phyloP scores from a whole-genome alignment of 345 rosid species.

The Capsella bursapastoris region DNA sequence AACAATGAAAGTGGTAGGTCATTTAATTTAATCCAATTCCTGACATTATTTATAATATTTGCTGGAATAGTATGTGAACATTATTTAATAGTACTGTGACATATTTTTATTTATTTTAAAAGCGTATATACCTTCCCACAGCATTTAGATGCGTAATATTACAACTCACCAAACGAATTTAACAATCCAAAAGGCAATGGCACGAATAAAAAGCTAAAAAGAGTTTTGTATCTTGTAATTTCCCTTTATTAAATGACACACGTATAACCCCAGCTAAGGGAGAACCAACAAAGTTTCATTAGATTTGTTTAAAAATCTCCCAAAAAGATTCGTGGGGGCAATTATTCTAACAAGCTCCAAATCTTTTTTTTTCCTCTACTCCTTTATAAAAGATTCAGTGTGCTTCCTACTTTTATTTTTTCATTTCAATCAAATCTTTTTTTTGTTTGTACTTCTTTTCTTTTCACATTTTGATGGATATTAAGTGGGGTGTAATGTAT shows the following conservation, averaged over 20 bases:
- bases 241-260: neutral
- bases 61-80: neutral
- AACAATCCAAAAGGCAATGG: neutral
- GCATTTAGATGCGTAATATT: neutral
- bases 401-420: conserved; percentile 37
- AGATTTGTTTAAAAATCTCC: conserved; percentile 33
- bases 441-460: conserved; percentile 26
- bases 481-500: neutral
- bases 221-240: neutral
- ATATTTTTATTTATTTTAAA: too few relatives aligned
- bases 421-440: conserved; percentile 29
- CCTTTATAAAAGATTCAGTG: conserved; percentile 40
- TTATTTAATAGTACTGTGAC: neutral
- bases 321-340: conserved; percentile 33
- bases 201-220: too few relatives aligned
- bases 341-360: conserved; percentile 31
- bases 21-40: neutral
- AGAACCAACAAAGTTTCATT: neutral
- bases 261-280: neutral
- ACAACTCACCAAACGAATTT: neutral
- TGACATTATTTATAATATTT: neutral
- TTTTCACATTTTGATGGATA: conserved; percentile 32
- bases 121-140: neutral
- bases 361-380: conserved; percentile 3
- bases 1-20: conserved; percentile 11